These are phyloP conservation scores for Plasmodium reichenowi DNA, from an alignment of 169 alveolate species.

Conservation along the genomic window DNA sequence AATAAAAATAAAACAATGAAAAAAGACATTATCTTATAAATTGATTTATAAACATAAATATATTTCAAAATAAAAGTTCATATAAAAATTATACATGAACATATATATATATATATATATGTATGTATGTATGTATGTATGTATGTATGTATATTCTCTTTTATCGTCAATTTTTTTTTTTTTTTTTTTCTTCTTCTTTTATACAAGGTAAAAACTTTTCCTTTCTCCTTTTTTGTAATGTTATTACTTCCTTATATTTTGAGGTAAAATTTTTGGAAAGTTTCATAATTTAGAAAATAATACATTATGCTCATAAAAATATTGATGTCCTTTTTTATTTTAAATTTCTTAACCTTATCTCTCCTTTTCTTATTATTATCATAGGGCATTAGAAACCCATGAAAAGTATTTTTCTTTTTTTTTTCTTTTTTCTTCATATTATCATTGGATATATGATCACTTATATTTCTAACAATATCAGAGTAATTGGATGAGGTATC, in stretches of 20 bases:
- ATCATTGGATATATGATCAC: not conserved
- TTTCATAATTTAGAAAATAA: constrained; percentile 24
- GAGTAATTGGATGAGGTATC: too few species aligned
- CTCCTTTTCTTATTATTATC: not conserved
- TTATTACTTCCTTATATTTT: not conserved
- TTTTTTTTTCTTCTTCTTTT: not conserved
- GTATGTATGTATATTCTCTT: too few species aligned
- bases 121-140: too few species aligned
- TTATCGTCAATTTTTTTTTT: not conserved
- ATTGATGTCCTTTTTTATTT: constrained; percentile 10
- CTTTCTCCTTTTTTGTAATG: not conserved
- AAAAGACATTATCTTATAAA: too few species aligned
- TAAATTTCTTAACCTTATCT: not conserved
- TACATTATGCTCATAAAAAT: constrained; percentile 39
- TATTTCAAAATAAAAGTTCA: too few species aligned
- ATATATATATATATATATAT: too few species aligned
- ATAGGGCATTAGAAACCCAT: too few species aligned
- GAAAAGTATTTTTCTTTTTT: not conserved
- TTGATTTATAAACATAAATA: too few species aligned
- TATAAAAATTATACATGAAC: too few species aligned
- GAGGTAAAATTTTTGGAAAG: constrained; percentile 11
- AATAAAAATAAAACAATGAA: too few species aligned
- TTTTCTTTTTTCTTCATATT: not conserved
- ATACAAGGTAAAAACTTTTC: not conserved
- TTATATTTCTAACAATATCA: not conserved